These are phyloP conservation scores for Pseudopithomyces maydicus DNA, from an alignment of 2,329 filamentous ascomycete species.

Conservation along the genomic window DNA sequence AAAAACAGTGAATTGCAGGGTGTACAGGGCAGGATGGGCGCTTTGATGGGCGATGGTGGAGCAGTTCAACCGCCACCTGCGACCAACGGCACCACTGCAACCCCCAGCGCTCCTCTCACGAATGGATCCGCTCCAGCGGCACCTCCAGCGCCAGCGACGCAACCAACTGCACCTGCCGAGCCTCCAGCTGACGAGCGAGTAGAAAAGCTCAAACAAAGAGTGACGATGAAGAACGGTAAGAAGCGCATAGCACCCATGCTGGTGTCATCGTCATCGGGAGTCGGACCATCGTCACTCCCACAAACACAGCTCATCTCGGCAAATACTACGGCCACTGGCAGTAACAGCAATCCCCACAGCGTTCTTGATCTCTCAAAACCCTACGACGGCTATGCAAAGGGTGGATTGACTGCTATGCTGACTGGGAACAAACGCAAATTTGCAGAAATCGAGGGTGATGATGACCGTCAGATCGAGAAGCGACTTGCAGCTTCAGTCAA, in stretches of 20 bases:
- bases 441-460: conserved; percentile 73
- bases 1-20: conserved; percentile 89
- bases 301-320: conserved; percentile 86
- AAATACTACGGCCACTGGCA: conserved; percentile 63
- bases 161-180: conserved; percentile 38
- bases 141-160: conserved; percentile 43
- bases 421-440: conserved; percentile 93
- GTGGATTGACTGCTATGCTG: conserved; percentile 82
- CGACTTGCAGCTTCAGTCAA: conserved; percentile 63
- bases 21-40: conserved; percentile 94
- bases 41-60: conserved; percentile 86
- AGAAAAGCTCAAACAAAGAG: conserved; percentile 81
- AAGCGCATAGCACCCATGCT: conserved; percentile 92
- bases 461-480: conserved; percentile 67
- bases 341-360: conserved; percentile 76
- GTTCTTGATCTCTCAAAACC: conserved; percentile 91
- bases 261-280: conserved; percentile 82
- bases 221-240: conserved; percentile 95
- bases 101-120: conserved; percentile 20
- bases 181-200: conserved; percentile 60
- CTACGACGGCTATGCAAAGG: conserved; percentile 89
- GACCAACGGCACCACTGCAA: conserved; percentile 51
- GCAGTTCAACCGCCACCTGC: conserved; percentile 55
- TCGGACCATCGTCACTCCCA: conserved; percentile 84
- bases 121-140: conserved; percentile 47